A percentile compares a stretch with the other conserved stretches of the same genome.
These are phyloP conservation scores for Coemansia sp. DNA, from an alignment of 192 early-diverging fungal species.

Conservation along the genomic window DNA sequence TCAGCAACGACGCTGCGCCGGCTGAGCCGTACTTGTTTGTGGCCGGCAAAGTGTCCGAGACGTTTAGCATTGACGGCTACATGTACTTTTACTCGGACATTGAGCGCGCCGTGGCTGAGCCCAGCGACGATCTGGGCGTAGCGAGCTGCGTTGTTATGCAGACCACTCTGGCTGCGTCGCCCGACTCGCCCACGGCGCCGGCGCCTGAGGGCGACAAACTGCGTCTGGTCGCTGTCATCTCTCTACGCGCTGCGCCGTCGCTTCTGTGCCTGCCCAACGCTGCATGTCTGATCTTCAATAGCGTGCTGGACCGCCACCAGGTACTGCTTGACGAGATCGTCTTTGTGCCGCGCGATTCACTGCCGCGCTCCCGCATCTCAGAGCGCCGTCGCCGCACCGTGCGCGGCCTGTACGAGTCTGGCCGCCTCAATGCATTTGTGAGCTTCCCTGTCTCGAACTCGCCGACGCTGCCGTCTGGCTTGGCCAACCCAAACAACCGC, in stretches of 20 bases:
- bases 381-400: slow-evolving; percentile 54
- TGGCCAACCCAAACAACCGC: slow-evolving; percentile 28
- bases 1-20: slow-evolving; percentile 51
- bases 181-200: slow-evolving; percentile 6
- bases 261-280: slow-evolving; percentile 54
- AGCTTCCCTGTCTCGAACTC: slow-evolving; percentile 35
- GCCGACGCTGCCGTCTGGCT: slow-evolving; percentile 21
- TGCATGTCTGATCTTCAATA: slow-evolving; percentile 62
- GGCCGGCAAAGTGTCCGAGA: slow-evolving; percentile 69
- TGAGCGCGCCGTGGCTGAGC: slow-evolving; percentile 71
- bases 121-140: slow-evolving; percentile 50
- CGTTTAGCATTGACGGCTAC: slow-evolving; percentile 67
- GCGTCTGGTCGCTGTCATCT: slow-evolving; percentile 42
- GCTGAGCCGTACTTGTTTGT: slow-evolving; percentile 78
- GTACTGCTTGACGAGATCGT: slow-evolving; percentile 72
- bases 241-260: slow-evolving; percentile 29
- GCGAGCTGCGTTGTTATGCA: slow-evolving; percentile 43
- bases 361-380: slow-evolving; percentile 65
- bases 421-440: slow-evolving; percentile 40
- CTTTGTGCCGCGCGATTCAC: slow-evolving; percentile 55
- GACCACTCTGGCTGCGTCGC: slow-evolving; percentile 26
- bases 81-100: slow-evolving; percentile 74
- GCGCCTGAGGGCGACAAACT: slow-evolving; percentile 10
- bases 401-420: slow-evolving; percentile 44
- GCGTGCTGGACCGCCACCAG: slow-evolving; percentile 69